phyloP scores from a whole-genome alignment of 805 yeast species.

The Candida tallmaniae region DNA sequence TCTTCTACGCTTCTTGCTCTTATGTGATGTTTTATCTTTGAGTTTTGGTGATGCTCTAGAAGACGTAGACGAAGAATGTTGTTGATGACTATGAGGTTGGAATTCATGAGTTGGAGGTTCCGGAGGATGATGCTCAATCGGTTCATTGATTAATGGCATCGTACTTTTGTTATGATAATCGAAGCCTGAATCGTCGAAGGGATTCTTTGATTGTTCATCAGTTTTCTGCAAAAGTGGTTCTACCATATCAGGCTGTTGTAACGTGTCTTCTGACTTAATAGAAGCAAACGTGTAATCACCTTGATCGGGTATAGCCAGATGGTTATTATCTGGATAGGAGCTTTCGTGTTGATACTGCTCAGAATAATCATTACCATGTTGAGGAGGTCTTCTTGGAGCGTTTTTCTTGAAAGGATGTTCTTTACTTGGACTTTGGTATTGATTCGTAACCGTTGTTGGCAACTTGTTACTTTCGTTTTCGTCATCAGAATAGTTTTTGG shows the following conservation, averaged over 20 bases:
- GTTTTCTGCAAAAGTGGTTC: background rate
- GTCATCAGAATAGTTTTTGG: constrained; percentile 14
- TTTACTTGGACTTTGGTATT: constrained; percentile 21
- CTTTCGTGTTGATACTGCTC: constrained; percentile 14
- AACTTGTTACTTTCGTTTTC: constrained; percentile 18
- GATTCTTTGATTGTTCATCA: constrained; percentile 6
- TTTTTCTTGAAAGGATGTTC: constrained; percentile 21
- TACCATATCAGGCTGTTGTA: constrained; percentile 6
- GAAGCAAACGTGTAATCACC: constrained; percentile 22
- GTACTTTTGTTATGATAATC: constrained; percentile 22
- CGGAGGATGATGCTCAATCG: constrained; percentile 7
- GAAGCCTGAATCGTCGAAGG: constrained; percentile 15
- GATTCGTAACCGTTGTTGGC: constrained; percentile 26
- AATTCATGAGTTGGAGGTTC: constrained; percentile 1
- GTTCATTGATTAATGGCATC: constrained; percentile 15
- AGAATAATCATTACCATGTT: constrained; percentile 3
- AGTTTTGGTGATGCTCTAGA: constrained; percentile 10
- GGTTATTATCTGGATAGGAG: constrained; percentile 10
- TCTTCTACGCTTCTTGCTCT: constrained; percentile 45
- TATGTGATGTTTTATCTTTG: constrained; percentile 18
- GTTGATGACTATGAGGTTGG: background rate
- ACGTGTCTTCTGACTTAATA: constrained; percentile 15
- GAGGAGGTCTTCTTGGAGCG: constrained; percentile 18
- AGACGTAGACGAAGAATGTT: background rate
- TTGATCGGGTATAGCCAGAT: constrained; percentile 4